phyloP scores from a whole-genome alignment of 164 flowering plant species.

The Brasenia schreberi region DNA sequence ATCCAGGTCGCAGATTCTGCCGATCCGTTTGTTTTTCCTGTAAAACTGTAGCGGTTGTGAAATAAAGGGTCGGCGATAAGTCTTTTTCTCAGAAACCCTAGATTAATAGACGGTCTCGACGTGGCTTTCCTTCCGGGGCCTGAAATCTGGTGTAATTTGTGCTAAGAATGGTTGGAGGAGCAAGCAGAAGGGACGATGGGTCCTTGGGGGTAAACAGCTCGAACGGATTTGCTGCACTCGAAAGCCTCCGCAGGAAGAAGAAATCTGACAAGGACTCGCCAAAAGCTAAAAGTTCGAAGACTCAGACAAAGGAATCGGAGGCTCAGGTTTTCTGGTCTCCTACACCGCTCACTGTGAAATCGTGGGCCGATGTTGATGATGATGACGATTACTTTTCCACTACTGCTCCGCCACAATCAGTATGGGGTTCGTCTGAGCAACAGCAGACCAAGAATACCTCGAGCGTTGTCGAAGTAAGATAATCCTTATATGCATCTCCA shows the following conservation, averaged over 20 bases:
- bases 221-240: conserved; percentile 56
- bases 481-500: background rate
- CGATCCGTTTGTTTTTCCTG: background rate
- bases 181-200: conserved; percentile 36
- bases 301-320: conserved; percentile 26
- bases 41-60: background rate
- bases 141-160: background rate
- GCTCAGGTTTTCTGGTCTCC: conserved; percentile 69
- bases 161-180: conserved; percentile 42
- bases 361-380: conserved; percentile 94
- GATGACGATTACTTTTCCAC: conserved; percentile 65
- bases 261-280: conserved; percentile 40
- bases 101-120: background rate
- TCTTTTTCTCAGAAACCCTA: background rate
- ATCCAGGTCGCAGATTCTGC: background rate
- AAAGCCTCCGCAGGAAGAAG: conserved; percentile 46
- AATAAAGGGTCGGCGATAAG: background rate
- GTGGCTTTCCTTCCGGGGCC: background rate
- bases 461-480: background rate
- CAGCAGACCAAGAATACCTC: background rate
- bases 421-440: conserved; percentile 23
- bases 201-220: conserved; percentile 22
- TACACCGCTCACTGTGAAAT: conserved; percentile 47
- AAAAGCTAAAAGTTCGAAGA: conserved; percentile 18
- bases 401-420: conserved; percentile 47